Evolutionary conservation across 78 protist species (phyloP).

Genomic region (slime mould (Dictyostelium discoideum)): DNA sequence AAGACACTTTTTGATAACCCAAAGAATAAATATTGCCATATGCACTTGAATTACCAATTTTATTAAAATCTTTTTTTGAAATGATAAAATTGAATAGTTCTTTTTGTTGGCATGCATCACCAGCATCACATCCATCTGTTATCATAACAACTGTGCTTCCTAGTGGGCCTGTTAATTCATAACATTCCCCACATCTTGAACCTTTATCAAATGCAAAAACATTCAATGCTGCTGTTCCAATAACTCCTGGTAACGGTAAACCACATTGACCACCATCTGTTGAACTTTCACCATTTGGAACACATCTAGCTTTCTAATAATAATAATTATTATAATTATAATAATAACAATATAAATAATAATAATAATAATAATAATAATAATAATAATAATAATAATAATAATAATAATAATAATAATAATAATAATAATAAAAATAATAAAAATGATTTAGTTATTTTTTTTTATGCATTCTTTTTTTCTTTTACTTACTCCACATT

Average conservation of each 20-base stretch:
- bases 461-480: not conserved
- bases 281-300: not conserved
- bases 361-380: no score
- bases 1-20: conserved; percentile 57
- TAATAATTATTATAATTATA: no score
- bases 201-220: not conserved
- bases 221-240: conserved; percentile 7
- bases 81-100: conserved; percentile 32
- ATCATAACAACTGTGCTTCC: conserved; percentile 32
- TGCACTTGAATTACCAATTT: not conserved
- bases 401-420: no score
- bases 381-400: no score
- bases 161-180: conserved; percentile 31
- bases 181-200: conserved; percentile 30
- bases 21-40: conserved; percentile 38
- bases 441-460: no score
- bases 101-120: conserved; percentile 49
- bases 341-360: no score
- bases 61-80: not conserved
- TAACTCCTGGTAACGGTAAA: not conserved
- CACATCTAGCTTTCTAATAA: not conserved
- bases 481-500: not conserved
- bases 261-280: not conserved
- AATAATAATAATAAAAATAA: no score
- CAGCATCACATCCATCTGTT: conserved; percentile 31